A percentile compares a stretch with the other conserved stretches of the same genome.
These are phyloP conservation scores for Musa troglodytarum DNA, from an alignment of 176 grass and related monocot genomes.

Conservation along the genomic window DNA sequence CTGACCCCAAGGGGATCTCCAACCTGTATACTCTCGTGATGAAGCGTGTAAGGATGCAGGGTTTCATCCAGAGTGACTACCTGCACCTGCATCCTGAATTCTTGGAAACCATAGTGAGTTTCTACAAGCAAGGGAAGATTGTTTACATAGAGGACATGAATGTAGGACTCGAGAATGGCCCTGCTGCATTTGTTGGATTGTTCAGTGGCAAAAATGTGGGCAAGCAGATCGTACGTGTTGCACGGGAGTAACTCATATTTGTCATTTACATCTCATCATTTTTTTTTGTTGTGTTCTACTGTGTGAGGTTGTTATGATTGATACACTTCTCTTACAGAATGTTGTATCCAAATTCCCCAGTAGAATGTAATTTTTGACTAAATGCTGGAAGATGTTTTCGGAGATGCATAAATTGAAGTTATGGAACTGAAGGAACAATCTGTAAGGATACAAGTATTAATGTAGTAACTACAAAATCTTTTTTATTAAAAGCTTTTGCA, in stretches of 20 bases:
- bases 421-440: no score
- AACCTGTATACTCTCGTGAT: conserved; percentile 40
- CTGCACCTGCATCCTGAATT: conserved; percentile 55
- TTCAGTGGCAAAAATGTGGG: conserved; percentile 74
- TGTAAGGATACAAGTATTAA: no score
- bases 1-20: conserved; percentile 33
- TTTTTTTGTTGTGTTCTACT: no score
- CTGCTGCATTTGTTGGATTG: conserved; percentile 58
- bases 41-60: conserved; percentile 39
- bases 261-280: background rate
- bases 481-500: no score
- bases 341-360: no score
- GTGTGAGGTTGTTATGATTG: no score
- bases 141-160: conserved; percentile 62
- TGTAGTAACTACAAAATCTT: no score
- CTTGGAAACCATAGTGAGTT: conserved; percentile 30
- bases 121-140: conserved; percentile 55
- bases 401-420: no score
- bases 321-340: no score
- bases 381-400: no score
- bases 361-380: no score
- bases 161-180: conserved; percentile 52
- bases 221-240: conserved; percentile 52
- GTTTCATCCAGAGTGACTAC: conserved; percentile 66
- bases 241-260: conserved; percentile 25